Base-by-base conservation (phyloP, 2,329 filamentous ascomycete species). In the Parascedosporium putredinis region DNA sequence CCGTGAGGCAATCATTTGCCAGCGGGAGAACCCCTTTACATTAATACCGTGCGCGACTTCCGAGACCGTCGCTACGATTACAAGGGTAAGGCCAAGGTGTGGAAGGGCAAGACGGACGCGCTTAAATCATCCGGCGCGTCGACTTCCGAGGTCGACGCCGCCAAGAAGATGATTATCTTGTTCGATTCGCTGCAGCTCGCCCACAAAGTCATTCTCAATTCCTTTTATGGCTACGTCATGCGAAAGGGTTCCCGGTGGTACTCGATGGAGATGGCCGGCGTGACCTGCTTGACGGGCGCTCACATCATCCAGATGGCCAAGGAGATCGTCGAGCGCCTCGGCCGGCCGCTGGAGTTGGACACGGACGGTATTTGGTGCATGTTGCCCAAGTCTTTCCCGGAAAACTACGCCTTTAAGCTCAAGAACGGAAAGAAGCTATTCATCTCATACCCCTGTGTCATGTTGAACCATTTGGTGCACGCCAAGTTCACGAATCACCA, bases 321-420 rank as follows among this genome's bases (percentile, higher is more conserved):
- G 60, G 84, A 93, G 58, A 77, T 98, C 2, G 91, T 98, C 3
- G 93, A 98, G 63, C 80, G 93, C 6, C 86, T 98, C 33, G 93
- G 93, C 22, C 79, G 93, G 51, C 93, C 93, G 0, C 74, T 98
- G 48, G 93, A 98, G 64, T 74, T 98, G 45, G 93, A 98, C 65
- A 98, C 93, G 2, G 93, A 98, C 62, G 93, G 94, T 78, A 98
- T 98, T 60, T 98, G 93, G 94, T 98, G 93, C 68, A 98, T 98
- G 78, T 75, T 98, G 58, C 93, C 93, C 0, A 91, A 88, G 1
- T 93, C 88, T 0, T 98, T 98, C 59, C 93, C 93, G 0, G 93
- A 98, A 61, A 96, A 98, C 66, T 96, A 96, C 60, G 75, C 82
- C 0, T 97, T 98, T 73, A 95, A 86, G 60, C 69, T 96, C 57